Base-by-base conservation (phyloP, 2,329 filamentous ascomycete species). In the Colletotrichum sansevieriae region DNA sequence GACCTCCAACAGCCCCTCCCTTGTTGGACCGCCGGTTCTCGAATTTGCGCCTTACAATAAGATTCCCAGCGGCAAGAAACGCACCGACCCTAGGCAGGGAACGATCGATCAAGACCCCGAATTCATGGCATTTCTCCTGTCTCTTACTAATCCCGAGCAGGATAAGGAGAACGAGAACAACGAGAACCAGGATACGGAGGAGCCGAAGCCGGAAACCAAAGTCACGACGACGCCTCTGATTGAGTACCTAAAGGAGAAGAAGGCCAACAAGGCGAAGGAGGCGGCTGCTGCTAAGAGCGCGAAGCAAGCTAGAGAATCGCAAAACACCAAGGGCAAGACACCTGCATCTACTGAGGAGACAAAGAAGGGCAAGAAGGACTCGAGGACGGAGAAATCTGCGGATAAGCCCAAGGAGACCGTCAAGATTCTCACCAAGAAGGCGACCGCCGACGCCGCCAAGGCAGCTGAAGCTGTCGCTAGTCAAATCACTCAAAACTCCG, bases 51-150 rank as follows among this genome's bases (percentile, higher is more conserved):
- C 92, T 1, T 97, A 95, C 81, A 93, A 93, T 72, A 95, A 95
- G 75, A 88, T 94, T 1, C 94, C 95, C 1, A 88, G 88, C 68
- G 88, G 85, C 41, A 93, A 93, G 77, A 88, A 88, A 57, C 90
- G 94, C 39, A 88, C 89, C 62, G 96, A 99, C 82, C 89, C 90
- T 61, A 90, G 95, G 13, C 93, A 97, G 78, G 96, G 95, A 61
- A 97, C 94, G 3, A 98, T 99, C 73, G 96, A 99, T 75, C 94
- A 97, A 77, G 96, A 99, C 75, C 90, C 93, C 0, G 96, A 98
- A 74, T 99, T 98, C 74, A 97, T 98, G 83, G 90, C 91, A 29
- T 99, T 98, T 77, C 86, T 99, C 8, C 92, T 97, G 78, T 92
- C 88, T 62, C 86, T 98, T 54, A 97, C 95, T 1, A 94, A 97